phyloP scores from a whole-genome alignment of 495 filamentous ascomycete genomes.

The Podospora conica region DNA sequence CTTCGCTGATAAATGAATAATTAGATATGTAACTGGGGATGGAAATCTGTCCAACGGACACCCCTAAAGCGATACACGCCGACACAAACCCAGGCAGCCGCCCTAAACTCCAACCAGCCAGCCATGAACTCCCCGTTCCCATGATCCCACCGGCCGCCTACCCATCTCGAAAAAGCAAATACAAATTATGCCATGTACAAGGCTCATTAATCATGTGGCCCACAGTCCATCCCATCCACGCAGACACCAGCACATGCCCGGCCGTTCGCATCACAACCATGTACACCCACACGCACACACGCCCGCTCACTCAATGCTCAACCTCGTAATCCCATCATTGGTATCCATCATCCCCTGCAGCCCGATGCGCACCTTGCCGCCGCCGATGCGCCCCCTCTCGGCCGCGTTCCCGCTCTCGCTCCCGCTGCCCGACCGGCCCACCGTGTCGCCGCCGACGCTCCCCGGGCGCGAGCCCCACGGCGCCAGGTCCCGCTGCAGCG shows the following conservation, averaged over 20 bases:
- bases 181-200: neutral
- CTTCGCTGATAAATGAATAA: neutral
- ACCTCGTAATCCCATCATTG: slow-evolving; percentile 91
- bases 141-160: neutral
- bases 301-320: slow-evolving; percentile 53
- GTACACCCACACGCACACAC: too few species aligned
- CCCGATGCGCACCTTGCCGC: slow-evolving; percentile 54
- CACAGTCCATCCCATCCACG: neutral
- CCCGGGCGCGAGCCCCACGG: slow-evolving; percentile 66
- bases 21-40: neutral
- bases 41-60: neutral
- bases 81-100: neutral
- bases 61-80: neutral
- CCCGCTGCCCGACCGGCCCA: slow-evolving; percentile 17
- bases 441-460: slow-evolving; percentile 48
- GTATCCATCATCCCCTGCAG: slow-evolving; percentile 95
- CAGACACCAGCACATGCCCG: too few species aligned
- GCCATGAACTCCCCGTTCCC: neutral
- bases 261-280: too few species aligned
- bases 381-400: slow-evolving; percentile 21
- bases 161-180: neutral
- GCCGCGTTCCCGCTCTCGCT: slow-evolving; percentile 21
- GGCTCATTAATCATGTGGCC: neutral
- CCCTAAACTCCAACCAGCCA: neutral
- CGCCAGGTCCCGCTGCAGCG: slow-evolving; percentile 60